Evolutionary conservation across 1,284 basidiomycete species (phyloP), one percentile per base, ranked within the genome.

Genomic region (Rhodotorula sp.): DNA sequence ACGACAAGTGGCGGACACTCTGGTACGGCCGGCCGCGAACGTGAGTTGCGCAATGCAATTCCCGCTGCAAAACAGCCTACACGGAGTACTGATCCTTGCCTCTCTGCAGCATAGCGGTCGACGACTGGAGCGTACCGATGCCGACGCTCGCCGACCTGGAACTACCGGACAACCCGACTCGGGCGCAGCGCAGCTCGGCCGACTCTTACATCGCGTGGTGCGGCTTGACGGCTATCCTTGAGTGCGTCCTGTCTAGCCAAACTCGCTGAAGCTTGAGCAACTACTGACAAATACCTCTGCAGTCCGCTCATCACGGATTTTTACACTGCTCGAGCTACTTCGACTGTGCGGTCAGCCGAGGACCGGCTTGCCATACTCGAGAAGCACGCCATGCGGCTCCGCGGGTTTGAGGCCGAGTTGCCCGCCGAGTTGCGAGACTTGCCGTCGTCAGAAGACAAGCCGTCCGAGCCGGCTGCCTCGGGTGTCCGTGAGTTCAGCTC

Each of bases 21-120:
- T 55, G 80, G 5, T 77, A 77, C 57, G 80, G 80, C 1, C 68
- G 80, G 5, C 80, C 80, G 2, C 77, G 77, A 66, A 76, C 78
- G 78, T 78, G 50, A 64, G 78, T 67, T 19, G 2, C 45, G 34
- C 34, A 12, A 1, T 14, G 16, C 26, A 6, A 6, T 34, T 34
- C 34, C 34, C 6, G 34, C 34, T 34, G 34, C 34, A 34, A 8
- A 34, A 34, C 34, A 34, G 6, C 34, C 34, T 34, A 34, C 34
- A 34, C 7, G 34, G 34, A 34, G 34, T 34, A 4, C 34, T 34
- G 34, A 34, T 6, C 34, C 34, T 34, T 34, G 34, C 34, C 7
- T 38, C 23, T 75, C 1, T 64, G 72, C 49, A 69, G 67, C 16
- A 68, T 67, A 28, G 38, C 66, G 1, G 26, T 43, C 7, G 47